A percentile compares a stretch with the other conserved stretches of the same genome.
Evolutionary conservation across 106 monocot genomes (phyloP).

Genomic region (Ottelia alismoides): DNA sequence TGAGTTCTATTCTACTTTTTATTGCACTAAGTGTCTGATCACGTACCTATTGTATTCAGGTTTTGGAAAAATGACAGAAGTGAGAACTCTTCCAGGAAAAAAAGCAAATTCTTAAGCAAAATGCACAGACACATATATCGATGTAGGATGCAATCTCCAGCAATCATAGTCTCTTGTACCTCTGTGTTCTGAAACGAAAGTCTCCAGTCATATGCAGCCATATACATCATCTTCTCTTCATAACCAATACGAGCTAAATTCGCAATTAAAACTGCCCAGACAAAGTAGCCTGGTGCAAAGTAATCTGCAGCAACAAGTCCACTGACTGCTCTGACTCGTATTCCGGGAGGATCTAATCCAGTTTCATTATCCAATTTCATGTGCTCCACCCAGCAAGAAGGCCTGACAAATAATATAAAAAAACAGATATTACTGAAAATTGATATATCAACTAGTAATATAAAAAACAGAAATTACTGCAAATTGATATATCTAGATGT

Average conservation of each 20-base stretch:
- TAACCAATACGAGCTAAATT: slow-evolving; percentile 98
- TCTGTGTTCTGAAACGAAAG: slow-evolving; percentile 98
- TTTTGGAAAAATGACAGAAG: background rate
- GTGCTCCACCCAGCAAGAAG: slow-evolving; percentile 96
- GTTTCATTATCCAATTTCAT: slow-evolving; percentile 99
- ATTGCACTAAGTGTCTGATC: slow-evolving; percentile 93
- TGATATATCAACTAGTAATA: too few relatives aligned
- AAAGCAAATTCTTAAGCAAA: background rate
- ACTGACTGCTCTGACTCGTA: slow-evolving; percentile 81
- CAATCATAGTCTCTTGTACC: slow-evolving; percentile 19
- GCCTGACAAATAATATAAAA: slow-evolving; percentile 35
- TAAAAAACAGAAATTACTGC: too few relatives aligned
- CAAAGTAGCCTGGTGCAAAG: slow-evolving; percentile 97
- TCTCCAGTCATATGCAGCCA: slow-evolving; percentile 99
- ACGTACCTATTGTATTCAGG: slow-evolving; percentile 44
- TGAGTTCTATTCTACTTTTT: slow-evolving; percentile 93
- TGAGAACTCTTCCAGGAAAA: background rate
- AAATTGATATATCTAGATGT: too few relatives aligned
- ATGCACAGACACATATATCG: background rate
- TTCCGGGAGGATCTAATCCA: slow-evolving; percentile 83
- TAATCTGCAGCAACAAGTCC: slow-evolving; percentile 99
- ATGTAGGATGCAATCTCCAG: background rate
- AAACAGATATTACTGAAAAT: too few relatives aligned
- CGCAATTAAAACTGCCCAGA: slow-evolving; percentile 99
- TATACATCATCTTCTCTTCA: slow-evolving; percentile 99